Base-by-base conservation (phyloP, 306 rosid genomes). In the Neltuma alba region DNA sequence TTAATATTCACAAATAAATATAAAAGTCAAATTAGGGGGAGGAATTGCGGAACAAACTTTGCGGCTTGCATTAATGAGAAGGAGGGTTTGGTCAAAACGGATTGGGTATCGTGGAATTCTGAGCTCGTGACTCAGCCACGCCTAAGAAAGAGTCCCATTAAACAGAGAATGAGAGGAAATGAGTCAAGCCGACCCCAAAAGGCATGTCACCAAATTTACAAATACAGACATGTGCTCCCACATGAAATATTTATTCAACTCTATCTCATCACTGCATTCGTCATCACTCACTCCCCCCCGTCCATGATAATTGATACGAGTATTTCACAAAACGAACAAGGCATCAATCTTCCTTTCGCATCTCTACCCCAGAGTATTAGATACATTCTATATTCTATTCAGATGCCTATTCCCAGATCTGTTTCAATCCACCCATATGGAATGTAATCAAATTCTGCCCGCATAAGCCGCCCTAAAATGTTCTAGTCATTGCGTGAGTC, bases 161-260 rank as follows among this genome's bases (percentile, higher is more conserved):
- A 45, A 30, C 50, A 20, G 7, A 25, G 74, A 79, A 63, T 55
- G 38, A 14, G 12, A 47, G 8, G 21, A 25, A 41, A 68, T 9
- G 52, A 71, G 76, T 48, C 76, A 71, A 71, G 31, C 12, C 44
- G 20, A 71, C 76, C 4, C 21, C 13, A 31, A 30, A 62, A 71
- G 20, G 25, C 0, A 38, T 30, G 2, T 4, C 5, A 25, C 76
- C 13, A 31, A 37, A 31, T 70, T 47, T 28, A 45, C 75, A 71
- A 20, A 16, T 70, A 14, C 8, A 42, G 57, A 41, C 74, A 70
- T 9, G 36, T 42, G 57, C 58, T 42, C 5, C 16, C 80, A 31
- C 50, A 82, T 71, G 55, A 27, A 11, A 34, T 66, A 23, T 69
- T 69, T 44, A 27, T 44, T 15, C 58, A 44, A 18, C 8, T 6